Percentiles rank a stretch among this genome's conserved stretches.
phyloP scores from a whole-genome alignment of 2,329 filamentous ascomycete species.

The Trichoderma sp. region DNA sequence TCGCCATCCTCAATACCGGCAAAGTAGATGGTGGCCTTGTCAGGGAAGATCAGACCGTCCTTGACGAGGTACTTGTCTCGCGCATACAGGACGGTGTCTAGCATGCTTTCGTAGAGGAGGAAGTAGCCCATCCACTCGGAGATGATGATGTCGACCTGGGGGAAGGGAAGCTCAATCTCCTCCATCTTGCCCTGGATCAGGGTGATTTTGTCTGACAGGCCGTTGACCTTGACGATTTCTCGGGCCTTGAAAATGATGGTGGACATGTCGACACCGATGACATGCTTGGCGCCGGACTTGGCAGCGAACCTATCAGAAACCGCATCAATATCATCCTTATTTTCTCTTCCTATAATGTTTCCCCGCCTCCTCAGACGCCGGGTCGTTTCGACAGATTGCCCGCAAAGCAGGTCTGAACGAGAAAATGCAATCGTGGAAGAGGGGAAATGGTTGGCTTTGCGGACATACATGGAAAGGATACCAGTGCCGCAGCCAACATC shows the following conservation, averaged over 20 bases:
- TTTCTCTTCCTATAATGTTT: not conserved
- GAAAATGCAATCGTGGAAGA: slow-evolving; percentile 13
- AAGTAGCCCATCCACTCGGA: slow-evolving; percentile 99
- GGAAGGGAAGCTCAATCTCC: slow-evolving; percentile 89
- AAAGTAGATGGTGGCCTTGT: slow-evolving; percentile 97
- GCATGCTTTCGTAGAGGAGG: slow-evolving; percentile 97
- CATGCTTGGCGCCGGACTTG: slow-evolving; percentile 94
- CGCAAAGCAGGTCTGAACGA: not conserved
- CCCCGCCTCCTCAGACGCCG: not conserved
- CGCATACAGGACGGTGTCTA: slow-evolving; percentile 96
- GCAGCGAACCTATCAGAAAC: slow-evolving; percentile 77
- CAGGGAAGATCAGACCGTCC: slow-evolving; percentile 93
- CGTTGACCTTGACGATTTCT: slow-evolving; percentile 91
- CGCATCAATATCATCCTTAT: slow-evolving; percentile 11
- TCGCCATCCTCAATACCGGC: slow-evolving; percentile 98
- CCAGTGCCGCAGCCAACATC: slow-evolving; percentile 97
- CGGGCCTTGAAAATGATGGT: slow-evolving; percentile 98
- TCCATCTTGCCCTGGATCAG: slow-evolving; percentile 99
- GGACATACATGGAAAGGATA: slow-evolving; percentile 92
- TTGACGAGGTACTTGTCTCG: slow-evolving; percentile 87
- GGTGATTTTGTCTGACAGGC: slow-evolving; percentile 93
- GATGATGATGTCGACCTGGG: slow-evolving; percentile 98
- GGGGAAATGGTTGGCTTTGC: not conserved
- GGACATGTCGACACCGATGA: slow-evolving; percentile 99
- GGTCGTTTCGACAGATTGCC: not conserved